Percentiles rank a stretch among this genome's conserved stretches.
phyloP scores from a whole-genome alignment of 1,284 basidiomycete species.

The Trichosporon asahii region DNA sequence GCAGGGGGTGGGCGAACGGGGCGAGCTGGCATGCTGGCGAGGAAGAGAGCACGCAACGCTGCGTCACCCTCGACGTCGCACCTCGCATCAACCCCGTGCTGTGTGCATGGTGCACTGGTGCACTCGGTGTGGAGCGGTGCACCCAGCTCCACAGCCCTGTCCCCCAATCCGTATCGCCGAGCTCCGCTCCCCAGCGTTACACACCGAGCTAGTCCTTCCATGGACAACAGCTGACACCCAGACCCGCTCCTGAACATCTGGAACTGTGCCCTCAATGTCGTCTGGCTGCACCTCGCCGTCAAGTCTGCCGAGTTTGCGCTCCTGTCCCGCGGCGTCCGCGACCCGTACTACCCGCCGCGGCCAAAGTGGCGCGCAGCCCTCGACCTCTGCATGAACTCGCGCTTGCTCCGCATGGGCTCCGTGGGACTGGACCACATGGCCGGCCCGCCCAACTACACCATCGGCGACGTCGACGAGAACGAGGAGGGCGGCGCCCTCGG shows the following conservation, averaged over 20 bases:
- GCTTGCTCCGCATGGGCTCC: conserved; percentile 37
- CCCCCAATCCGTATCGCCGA: background rate
- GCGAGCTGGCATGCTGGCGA: background rate
- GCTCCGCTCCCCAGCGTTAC: no score
- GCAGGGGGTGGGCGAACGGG: no score
- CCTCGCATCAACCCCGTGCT: background rate
- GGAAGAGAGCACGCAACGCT: background rate
- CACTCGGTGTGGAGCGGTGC: no score
- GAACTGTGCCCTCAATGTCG: conserved; percentile 36
- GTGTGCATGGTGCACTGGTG: background rate
- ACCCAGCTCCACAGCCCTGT: background rate
- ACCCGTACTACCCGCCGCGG: conserved; percentile 30
- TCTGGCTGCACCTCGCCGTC: conserved; percentile 31
- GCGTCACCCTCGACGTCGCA: background rate
- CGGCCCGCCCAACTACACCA: conserved; percentile 8
- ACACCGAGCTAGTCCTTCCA: no score
- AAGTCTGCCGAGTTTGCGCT: conserved; percentile 41
- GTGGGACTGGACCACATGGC: conserved; percentile 26
- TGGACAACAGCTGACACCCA: conserved; percentile 14
- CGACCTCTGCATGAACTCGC: conserved; percentile 37
- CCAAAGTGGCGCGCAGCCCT: conserved; percentile 26
- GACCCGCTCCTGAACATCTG: conserved; percentile 36
- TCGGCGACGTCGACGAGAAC: background rate
- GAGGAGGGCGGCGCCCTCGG: background rate
- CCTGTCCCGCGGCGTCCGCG: conserved; percentile 30